phyloP scores from a whole-genome alignment of 768 basidiomycete species.

The Myochromella boudieri region DNA sequence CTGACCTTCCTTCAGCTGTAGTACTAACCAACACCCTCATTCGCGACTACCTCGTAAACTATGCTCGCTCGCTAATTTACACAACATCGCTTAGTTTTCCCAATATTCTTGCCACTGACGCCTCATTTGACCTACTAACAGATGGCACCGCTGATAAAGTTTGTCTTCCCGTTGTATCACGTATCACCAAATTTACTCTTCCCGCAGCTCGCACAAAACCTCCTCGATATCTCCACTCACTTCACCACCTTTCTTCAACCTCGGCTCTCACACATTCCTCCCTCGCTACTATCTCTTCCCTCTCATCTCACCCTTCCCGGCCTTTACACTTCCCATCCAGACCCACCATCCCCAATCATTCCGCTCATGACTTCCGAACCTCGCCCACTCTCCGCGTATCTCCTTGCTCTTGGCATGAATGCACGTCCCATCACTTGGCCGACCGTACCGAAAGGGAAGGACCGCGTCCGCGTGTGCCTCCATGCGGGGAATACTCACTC shows the following conservation, averaged over 20 bases:
- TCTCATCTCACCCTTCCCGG: slow-evolving; percentile 27
- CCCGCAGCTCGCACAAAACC: slow-evolving; percentile 30
- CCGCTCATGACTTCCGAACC: slow-evolving; percentile 80
- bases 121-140: slow-evolving; percentile 77
- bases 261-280: slow-evolving; percentile 31
- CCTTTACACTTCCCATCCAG: slow-evolving; percentile 1
- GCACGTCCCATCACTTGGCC: slow-evolving; percentile 83
- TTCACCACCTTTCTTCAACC: slow-evolving; percentile 33
- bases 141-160: slow-evolving; percentile 66
- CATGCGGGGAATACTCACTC: slow-evolving; percentile 70
- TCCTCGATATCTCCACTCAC: slow-evolving; percentile 47
- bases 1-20: slow-evolving; percentile 50
- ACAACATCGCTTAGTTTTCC: slow-evolving; percentile 82
- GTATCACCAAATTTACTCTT: slow-evolving; percentile 1
- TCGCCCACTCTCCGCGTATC: slow-evolving; percentile 70
- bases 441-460: slow-evolving; percentile 84
- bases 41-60: slow-evolving; percentile 86
- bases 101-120: slow-evolving; percentile 73
- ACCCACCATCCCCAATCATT: slow-evolving; percentile 70
- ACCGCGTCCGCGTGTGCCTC: slow-evolving; percentile 86
- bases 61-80: slow-evolving; percentile 88
- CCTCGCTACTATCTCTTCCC: slow-evolving; percentile 37
- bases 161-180: slow-evolving; percentile 16
- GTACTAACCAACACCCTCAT: slow-evolving; percentile 70
- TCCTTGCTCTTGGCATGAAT: slow-evolving; percentile 54